phyloP scores from a whole-genome alignment of 495 filamentous ascomycete species.

The Hypoxylon fragiforme region DNA sequence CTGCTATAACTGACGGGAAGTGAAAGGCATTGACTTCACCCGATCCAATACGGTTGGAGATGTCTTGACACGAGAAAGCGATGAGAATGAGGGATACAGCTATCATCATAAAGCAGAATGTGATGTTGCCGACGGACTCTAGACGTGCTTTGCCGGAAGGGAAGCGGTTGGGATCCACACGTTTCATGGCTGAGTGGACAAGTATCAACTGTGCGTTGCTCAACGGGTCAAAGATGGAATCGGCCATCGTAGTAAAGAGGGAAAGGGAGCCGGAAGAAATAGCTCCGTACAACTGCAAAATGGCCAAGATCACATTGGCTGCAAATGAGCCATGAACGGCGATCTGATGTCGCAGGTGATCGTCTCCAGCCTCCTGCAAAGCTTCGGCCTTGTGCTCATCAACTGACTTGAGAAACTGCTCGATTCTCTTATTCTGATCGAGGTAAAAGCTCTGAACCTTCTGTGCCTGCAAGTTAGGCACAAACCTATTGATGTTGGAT shows the following conservation, averaged over 20 bases:
- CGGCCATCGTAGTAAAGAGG: conserved; percentile 97
- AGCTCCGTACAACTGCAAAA: conserved; percentile 87
- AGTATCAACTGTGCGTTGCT: conserved; percentile 88
- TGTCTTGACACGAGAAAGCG: conserved; percentile 76
- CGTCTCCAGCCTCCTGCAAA: conserved; percentile 75
- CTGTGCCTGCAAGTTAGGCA: conserved; percentile 44
- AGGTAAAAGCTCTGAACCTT: conserved; percentile 86
- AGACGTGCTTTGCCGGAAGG: conserved; percentile 93
- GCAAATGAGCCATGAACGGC: conserved; percentile 87
- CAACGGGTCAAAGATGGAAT: conserved; percentile 92
- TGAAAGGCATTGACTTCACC: conserved; percentile 66
- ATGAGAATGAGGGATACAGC: conserved; percentile 89
- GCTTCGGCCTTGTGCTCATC: conserved; percentile 85
- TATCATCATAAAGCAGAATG: conserved; percentile 96
- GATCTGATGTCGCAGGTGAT: conserved; percentile 82
- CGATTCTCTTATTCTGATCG: conserved; percentile 89
- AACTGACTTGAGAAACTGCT: conserved; percentile 87
- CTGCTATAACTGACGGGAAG: conserved; percentile 82
- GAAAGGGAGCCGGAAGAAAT: conserved; percentile 84
- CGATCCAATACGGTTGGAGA: conserved; percentile 51
- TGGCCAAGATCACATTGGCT: conserved; percentile 78
- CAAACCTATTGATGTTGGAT: conserved; percentile 13
- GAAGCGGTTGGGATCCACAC: conserved; percentile 86
- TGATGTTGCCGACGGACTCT: conserved; percentile 94
- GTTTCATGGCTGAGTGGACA: conserved; percentile 83